Evolutionary conservation across 257 asterid species (phyloP), one percentile per base, ranked within the genome.

Genomic region (Solanum lycopersicoides): DNA sequence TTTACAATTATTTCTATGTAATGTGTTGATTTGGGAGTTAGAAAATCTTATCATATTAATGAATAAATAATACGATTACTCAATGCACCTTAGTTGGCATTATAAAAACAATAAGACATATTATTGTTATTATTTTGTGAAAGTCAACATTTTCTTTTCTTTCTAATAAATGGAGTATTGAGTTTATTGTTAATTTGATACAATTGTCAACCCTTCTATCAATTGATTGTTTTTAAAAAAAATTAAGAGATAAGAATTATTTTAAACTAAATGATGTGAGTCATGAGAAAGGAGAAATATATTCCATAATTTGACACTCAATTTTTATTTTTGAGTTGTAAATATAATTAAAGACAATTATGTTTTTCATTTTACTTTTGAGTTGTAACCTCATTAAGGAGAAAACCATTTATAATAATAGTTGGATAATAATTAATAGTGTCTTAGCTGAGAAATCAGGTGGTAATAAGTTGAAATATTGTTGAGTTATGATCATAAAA

Each of bases 11-110:
- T 9, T 77, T 63, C 44, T 84, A 68, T 83, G 90, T 77, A 85
- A 63, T 82, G 65, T 89, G 85, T 9, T 91, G 95, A 93, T 92
- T 91, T 94, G 93, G 95, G 93, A 91, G 97, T 93, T 92, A 77
- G 80, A 87, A 89, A 93, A 91, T 91, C 93, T 87, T 10, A 34
- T 30, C 63, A 12, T 84, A 80, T 92, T 89, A 92, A 90, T 88
- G 91, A 7, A 9, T 56, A 30, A 86, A 90, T 89, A 68, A 85
- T 86, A 56, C 21, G 50, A 88, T 84, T 74, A 87, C 83, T n/a
- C 86, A 83, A 75, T 28, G 69, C 41, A 60, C 47, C 86, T 83
- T 88, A 77, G 90, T 88, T 89, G 90, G 86, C 87, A 77, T 73
- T 84, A 88, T 87, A 42, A 77, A 77, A 77, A 83, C 34, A 77